Evolutionary conservation across 192 early-diverging fungal species (phyloP).

Genomic region (Umbelopsis sp.): DNA sequence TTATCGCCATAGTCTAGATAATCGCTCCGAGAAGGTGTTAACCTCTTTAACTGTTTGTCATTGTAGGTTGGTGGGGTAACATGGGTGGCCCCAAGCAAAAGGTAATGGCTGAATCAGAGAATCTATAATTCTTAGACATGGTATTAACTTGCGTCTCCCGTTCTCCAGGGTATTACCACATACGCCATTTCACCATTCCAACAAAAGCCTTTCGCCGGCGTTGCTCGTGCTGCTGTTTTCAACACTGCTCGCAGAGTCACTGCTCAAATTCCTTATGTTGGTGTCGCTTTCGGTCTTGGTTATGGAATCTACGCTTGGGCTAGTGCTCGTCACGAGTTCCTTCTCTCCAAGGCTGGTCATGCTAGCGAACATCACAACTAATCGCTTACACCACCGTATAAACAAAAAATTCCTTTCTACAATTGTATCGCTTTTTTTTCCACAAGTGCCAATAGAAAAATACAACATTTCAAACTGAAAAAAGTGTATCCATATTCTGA

Average conservation of each 20-base stretch:
- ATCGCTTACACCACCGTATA: background rate
- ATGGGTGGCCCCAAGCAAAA: conserved; percentile 60
- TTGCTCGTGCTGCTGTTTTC: conserved; percentile 57
- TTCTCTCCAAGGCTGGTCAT: conserved; percentile 48
- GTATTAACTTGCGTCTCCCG: background rate
- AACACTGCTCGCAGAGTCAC: conserved; percentile 62
- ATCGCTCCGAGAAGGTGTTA: background rate
- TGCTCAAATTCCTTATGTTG: conserved; percentile 60
- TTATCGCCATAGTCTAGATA: background rate
- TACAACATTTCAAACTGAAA: too few species aligned
- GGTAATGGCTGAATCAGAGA: conserved; percentile 14
- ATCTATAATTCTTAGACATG: background rate
- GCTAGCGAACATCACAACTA: conserved; percentile 32
- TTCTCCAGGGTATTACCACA: conserved; percentile 50
- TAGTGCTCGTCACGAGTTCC: conserved; percentile 45
- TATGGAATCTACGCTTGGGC: conserved; percentile 53
- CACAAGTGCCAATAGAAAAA: background rate
- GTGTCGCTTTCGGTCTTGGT: conserved; percentile 46
- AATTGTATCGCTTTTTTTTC: conserved; percentile 9
- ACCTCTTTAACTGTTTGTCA: conserved; percentile 7
- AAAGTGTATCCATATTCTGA: too few species aligned
- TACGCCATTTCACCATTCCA: conserved; percentile 65
- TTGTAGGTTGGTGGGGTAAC: conserved; percentile 57
- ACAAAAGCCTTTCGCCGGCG: conserved; percentile 66
- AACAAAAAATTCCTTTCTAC: background rate